These are phyloP conservation scores for Aspergillus udagawae DNA, from an alignment of 2,329 filamentous ascomycete genomes.

Conservation along the genomic window DNA sequence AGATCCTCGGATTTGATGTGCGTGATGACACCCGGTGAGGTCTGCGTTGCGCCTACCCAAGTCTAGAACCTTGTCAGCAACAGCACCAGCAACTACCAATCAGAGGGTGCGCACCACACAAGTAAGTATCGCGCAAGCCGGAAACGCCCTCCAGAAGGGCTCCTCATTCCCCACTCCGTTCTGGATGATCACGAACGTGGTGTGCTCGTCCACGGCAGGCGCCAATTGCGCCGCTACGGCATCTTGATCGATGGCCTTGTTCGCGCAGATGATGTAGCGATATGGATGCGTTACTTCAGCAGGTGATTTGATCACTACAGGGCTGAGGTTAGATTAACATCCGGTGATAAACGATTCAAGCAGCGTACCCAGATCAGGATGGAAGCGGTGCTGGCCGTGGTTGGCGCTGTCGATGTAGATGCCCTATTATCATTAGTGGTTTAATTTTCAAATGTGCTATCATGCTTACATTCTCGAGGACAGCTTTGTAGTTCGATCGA, in stretches of 20 bases:
- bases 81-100: too few species aligned
- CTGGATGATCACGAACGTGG: conserved; percentile 39
- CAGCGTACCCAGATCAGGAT: conserved; percentile 31
- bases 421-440: conserved; percentile 25
- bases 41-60: conserved; percentile 51
- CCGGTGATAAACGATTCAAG: too few species aligned
- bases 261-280: conserved; percentile 38
- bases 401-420: conserved; percentile 41
- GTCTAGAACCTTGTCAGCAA: conserved; percentile 15
- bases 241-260: conserved; percentile 42
- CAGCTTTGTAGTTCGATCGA: conserved; percentile 44
- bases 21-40: conserved; percentile 45
- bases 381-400: conserved; percentile 37
- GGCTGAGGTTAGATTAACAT: not conserved
- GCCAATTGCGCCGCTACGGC: conserved; percentile 32
- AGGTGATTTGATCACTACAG: conserved; percentile 36
- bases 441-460: too few species aligned
- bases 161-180: conserved; percentile 43
- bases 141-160: conserved; percentile 31
- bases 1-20: conserved; percentile 53
- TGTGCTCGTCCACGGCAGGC: conserved; percentile 34
- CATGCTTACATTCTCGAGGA: conserved; percentile 33
- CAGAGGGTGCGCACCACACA: conserved; percentile 38
- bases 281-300: conserved; percentile 29
- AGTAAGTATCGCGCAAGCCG: conserved; percentile 30